Conservation (phyloP, 805 yeast species). For the Candida tibetensis region DNA sequence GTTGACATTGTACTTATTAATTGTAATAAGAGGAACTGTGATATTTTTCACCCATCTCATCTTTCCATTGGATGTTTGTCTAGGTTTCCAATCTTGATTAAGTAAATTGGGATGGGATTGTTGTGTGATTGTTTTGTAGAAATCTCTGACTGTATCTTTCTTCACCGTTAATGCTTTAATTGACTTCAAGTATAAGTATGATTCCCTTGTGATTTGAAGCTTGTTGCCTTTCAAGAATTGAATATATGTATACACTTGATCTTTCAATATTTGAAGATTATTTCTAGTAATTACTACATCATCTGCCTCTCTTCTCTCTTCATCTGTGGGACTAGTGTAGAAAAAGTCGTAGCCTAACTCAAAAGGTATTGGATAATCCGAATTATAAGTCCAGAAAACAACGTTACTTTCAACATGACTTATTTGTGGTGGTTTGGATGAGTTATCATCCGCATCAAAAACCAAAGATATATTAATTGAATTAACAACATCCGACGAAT, state of each 20-base stretch:
- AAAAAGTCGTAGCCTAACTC: conserved; percentile 41
- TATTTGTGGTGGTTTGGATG: conserved; percentile 32
- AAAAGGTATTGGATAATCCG: conserved; percentile 42
- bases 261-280: conserved; percentile 35
- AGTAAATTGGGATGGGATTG: conserved; percentile 22
- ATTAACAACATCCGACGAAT: conserved; percentile 18
- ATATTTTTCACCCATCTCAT: conserved; percentile 32
- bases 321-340: conserved; percentile 26
- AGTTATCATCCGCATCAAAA: conserved; percentile 23
- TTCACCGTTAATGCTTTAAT: conserved; percentile 37
- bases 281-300: conserved; percentile 31
- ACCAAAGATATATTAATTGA: conserved; percentile 26
- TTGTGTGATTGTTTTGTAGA: conserved; percentile 27
- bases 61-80: conserved; percentile 24
- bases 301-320: conserved; percentile 18
- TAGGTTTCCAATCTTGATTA: conserved; percentile 29
- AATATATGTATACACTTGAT: conserved; percentile 31
- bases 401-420: conserved; percentile 33
- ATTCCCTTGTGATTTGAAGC: conserved; percentile 28
- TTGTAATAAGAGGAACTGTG: conserved; percentile 39
- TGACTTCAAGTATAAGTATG: conserved; percentile 37
- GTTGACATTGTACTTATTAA: conserved; percentile 45
- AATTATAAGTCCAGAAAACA: conserved; percentile 39
- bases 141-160: conserved; percentile 39
- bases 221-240: conserved; percentile 34